Conservation (phyloP, 2,329 filamentous ascomycete genomes). For the Microdochium trichocladiopsis region DNA sequence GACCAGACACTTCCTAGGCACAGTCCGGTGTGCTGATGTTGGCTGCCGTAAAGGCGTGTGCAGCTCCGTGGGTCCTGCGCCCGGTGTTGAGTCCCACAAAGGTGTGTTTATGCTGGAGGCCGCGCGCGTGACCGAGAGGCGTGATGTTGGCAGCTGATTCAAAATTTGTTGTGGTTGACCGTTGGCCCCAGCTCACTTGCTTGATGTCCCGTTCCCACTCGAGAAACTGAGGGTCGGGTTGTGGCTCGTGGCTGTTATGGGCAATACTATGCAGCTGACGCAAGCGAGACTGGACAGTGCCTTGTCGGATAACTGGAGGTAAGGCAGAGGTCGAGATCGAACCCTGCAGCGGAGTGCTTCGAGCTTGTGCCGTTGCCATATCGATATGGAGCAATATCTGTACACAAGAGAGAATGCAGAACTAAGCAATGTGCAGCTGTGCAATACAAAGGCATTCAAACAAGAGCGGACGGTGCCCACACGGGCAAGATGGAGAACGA, state of each 20-base stretch:
- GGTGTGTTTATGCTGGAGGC: conserved; percentile 16
- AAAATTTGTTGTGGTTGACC: conserved; percentile 11
- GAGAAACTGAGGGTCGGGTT: conserved; percentile 8
- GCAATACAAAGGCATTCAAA: no score
- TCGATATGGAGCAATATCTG: neutral
- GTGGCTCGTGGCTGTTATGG: conserved; percentile 8
- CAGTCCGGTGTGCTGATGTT: conserved; percentile 2
- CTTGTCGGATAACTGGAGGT: conserved; percentile 15
- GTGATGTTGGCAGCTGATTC: conserved; percentile 7
- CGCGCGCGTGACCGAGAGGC: conserved; percentile 13
- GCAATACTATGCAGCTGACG: conserved; percentile 20
- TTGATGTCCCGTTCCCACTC: conserved; percentile 16
- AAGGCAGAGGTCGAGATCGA: neutral
- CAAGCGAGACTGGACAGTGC: conserved; percentile 25
- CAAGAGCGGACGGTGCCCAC: no score
- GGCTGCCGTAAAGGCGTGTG: conserved; percentile 1
- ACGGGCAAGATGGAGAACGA: no score
- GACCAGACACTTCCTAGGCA: neutral
- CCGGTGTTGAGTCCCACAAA: conserved; percentile 14
- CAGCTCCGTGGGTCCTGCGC: conserved; percentile 1
- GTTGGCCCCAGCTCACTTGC: conserved; percentile 21
- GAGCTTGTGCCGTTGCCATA: neutral
- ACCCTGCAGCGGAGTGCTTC: neutral
- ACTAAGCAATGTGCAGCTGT: neutral
- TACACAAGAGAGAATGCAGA: neutral